These are phyloP conservation scores for Luzula sylvatica DNA, from an alignment of 176 grass and related monocot genomes.

Conservation along the genomic window DNA sequence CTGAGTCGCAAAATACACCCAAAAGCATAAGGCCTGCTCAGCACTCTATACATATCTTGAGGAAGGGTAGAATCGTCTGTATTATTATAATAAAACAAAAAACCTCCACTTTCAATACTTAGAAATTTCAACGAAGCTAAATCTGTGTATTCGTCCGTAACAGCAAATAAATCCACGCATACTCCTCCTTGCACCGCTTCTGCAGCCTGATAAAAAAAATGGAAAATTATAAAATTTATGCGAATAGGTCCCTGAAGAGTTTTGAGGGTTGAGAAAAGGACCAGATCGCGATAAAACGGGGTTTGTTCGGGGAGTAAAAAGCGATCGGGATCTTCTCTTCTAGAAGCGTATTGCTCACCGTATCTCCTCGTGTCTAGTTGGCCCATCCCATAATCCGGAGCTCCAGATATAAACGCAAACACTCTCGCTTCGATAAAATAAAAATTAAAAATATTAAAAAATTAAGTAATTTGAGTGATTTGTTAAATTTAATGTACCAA, in stretches of 20 bases:
- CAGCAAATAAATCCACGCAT: slow-evolving; percentile 87
- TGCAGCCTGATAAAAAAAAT: slow-evolving; percentile 48
- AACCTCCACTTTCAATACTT: slow-evolving; percentile 94
- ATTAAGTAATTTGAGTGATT: slow-evolving; percentile 13
- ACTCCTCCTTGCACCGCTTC: slow-evolving; percentile 92
- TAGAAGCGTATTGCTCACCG: slow-evolving; percentile 93
- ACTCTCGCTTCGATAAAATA: slow-evolving; percentile 57
- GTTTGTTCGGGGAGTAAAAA: slow-evolving; percentile 87
- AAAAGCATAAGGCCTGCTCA: slow-evolving; percentile 98
- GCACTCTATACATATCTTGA: slow-evolving; percentile 87
- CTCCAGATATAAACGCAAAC: slow-evolving; percentile 88
- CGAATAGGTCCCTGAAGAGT: no score
- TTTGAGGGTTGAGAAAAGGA: slow-evolving; percentile 14
- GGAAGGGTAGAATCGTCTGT: slow-evolving; percentile 91
- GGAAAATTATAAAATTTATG: no score
- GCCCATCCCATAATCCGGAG: slow-evolving; percentile 91
- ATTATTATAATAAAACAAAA: slow-evolving; percentile 76
- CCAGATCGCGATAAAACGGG: slow-evolving; percentile 91
- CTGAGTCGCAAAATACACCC: slow-evolving; percentile 85
- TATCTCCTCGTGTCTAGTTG: slow-evolving; percentile 83
- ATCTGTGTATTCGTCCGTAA: slow-evolving; percentile 94
- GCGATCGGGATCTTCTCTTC: slow-evolving; percentile 68
- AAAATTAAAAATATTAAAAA: slow-evolving; percentile 19
- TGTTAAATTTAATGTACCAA: slow-evolving; percentile 41
- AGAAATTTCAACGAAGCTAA: slow-evolving; percentile 95